Conservation (phyloP, 2,329 filamentous ascomycete genomes). For the Onygena corvina region DNA sequence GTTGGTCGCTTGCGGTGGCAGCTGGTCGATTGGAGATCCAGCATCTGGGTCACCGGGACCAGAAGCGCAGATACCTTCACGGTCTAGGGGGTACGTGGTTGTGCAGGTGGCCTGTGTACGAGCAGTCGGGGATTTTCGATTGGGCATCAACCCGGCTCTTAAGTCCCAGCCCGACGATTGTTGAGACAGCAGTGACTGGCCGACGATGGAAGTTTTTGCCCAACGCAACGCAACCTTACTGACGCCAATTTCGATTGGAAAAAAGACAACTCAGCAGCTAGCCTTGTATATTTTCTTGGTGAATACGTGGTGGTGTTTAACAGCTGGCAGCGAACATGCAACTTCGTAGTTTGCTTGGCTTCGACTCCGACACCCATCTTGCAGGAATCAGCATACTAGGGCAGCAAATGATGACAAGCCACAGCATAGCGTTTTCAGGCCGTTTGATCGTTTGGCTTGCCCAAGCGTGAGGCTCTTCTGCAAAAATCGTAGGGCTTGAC, state of each 20-base stretch:
- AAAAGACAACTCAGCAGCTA: slow-evolving; percentile 2
- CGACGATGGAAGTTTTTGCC: background rate
- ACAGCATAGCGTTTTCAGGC: no score
- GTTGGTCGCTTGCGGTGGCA: no score
- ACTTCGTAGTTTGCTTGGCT: slow-evolving; percentile 5
- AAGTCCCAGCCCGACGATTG: background rate
- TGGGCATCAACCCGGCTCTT: slow-evolving; percentile 4
- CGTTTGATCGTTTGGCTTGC: background rate
- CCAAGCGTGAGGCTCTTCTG: slow-evolving; percentile 2
- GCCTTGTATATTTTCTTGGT: background rate
- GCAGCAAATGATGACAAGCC: background rate
- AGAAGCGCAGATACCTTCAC: background rate
- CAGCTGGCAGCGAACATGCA: background rate
- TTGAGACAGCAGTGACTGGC: background rate
- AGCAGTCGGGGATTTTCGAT: background rate
- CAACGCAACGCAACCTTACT: slow-evolving; percentile 2
- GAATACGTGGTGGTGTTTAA: slow-evolving; percentile 3
- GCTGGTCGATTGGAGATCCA: no score
- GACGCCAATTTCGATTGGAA: slow-evolving; percentile 2
- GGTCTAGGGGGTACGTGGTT: background rate
- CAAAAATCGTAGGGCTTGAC: background rate
- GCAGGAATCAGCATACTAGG: slow-evolving; percentile 4
- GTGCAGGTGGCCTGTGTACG: slow-evolving; percentile 2
- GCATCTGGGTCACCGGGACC: slow-evolving; percentile 2
- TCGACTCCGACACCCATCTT: slow-evolving; percentile 1